A percentile compares a stretch with the other conserved stretches of the same genome.
Evolutionary conservation across 495 filamentous ascomycete genomes (phyloP).

Genomic region (Apodospora peruviana): DNA sequence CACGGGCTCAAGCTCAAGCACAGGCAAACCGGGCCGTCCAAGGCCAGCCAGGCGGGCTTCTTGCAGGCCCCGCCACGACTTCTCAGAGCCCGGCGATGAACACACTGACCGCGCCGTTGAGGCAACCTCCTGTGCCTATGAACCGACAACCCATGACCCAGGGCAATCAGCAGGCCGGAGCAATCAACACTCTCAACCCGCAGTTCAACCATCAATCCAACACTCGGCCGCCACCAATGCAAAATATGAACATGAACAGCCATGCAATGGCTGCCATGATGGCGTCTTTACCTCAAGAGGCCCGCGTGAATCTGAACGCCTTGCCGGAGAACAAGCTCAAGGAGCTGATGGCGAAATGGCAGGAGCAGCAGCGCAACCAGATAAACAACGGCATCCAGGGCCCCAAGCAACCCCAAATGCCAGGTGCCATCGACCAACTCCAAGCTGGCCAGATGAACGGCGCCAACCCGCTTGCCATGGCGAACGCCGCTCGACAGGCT

Average conservation of each 20-base stretch:
- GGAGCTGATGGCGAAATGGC: conserved; percentile 38
- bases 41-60: conserved; percentile 42
- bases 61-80: conserved; percentile 33
- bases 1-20: conserved; percentile 20
- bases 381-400: conserved; percentile 10
- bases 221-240: conserved; percentile 15
- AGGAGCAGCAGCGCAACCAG: conserved; percentile 14
- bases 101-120: conserved; percentile 44
- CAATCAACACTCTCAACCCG: conserved; percentile 21
- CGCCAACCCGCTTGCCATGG: conserved; percentile 16
- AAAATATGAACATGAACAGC: conserved; percentile 16
- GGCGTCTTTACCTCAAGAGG: conserved; percentile 25
- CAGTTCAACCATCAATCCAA: conserved; percentile 28
- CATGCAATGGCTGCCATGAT: conserved; percentile 20
- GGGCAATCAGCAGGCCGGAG: conserved; percentile 26
- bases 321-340: conserved; percentile 36
- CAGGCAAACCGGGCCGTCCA: conserved; percentile 36
- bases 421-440: conserved; percentile 17
- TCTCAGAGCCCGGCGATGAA: conserved; percentile 49
- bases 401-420: conserved; percentile 13
- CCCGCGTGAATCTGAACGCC: conserved; percentile 19
- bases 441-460: conserved; percentile 10
- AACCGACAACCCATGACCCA: conserved; percentile 33
- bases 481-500: conserved; percentile 12
- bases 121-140: conserved; percentile 38